phyloP scores from a whole-genome alignment of 148 eudicot genomes.

The Rhododendron simsii region DNA sequence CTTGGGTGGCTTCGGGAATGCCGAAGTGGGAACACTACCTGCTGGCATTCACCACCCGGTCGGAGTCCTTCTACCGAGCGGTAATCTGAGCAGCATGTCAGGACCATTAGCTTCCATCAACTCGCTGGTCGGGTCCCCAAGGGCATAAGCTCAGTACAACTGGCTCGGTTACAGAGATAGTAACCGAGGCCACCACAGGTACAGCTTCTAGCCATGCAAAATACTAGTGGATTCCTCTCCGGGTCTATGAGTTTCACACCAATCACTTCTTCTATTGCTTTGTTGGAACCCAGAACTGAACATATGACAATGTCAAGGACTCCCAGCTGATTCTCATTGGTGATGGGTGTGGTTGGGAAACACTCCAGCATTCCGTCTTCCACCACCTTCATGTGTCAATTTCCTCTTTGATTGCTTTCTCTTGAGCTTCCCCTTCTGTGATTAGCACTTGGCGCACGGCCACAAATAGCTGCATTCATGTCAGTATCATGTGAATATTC shows the following conservation, averaged over 20 bases:
- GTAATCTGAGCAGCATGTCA: too few relatives aligned
- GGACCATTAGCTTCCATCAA: too few relatives aligned
- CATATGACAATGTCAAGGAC: conserved; percentile 27
- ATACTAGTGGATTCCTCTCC: conserved; percentile 20
- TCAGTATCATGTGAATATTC: not conserved
- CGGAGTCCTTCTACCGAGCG: too few relatives aligned
- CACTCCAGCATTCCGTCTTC: conserved; percentile 22
- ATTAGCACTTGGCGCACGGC: not conserved
- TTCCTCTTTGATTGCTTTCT: conserved; percentile 14
- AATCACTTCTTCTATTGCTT: conserved; percentile 22
- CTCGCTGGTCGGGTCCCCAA: too few relatives aligned
- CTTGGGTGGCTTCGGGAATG: too few relatives aligned
- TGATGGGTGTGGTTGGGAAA: conserved; percentile 7
- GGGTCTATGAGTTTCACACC: conserved; percentile 21
- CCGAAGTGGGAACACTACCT: too few relatives aligned
- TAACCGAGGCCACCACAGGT: too few relatives aligned
- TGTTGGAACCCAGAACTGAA: conserved; percentile 12
- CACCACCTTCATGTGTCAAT: conserved; percentile 17
- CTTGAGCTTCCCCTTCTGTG: conserved; percentile 10
- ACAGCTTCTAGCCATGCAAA: conserved; percentile 18
- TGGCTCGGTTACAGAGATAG: too few relatives aligned
- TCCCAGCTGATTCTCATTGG: conserved; percentile 13
- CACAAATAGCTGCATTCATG: conserved; percentile 15
- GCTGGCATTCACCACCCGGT: too few relatives aligned
- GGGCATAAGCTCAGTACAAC: too few relatives aligned